Percentiles rank a stretch among this genome's conserved stretches.
Evolutionary conservation across 2,329 filamentous ascomycete genomes (phyloP).

Genomic region (Fusarium guadeloupense): DNA sequence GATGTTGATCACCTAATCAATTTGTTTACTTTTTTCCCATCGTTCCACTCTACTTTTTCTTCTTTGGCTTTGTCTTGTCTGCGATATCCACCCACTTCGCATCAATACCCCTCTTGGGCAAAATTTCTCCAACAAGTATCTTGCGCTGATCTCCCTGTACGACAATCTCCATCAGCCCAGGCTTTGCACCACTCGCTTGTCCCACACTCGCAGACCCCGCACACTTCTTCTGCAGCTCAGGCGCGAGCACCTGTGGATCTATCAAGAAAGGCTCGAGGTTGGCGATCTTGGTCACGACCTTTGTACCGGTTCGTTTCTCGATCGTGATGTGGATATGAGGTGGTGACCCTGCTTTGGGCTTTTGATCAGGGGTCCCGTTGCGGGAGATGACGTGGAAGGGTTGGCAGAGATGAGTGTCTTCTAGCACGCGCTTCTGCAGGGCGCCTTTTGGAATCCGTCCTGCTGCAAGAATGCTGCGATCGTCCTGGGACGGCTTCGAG

Average conservation of each 20-base stretch:
- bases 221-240: conserved; percentile 38
- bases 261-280: conserved; percentile 37
- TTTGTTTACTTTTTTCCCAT: too few relatives aligned
- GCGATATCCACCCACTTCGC: conserved; percentile 36
- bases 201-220: conserved; percentile 37
- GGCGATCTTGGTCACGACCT: conserved; percentile 37
- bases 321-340: conserved; percentile 33
- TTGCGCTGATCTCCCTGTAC: conserved; percentile 38
- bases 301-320: conserved; percentile 38
- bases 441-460: conserved; percentile 32
- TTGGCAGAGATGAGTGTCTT: conserved; percentile 33
- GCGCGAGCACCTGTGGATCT: conserved; percentile 34
- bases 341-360: conserved; percentile 31
- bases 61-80: conserved; percentile 36
- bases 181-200: conserved; percentile 34
- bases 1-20: too few relatives aligned
- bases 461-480: conserved; percentile 24
- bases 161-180: conserved; percentile 35
- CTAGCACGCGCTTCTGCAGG: conserved; percentile 32
- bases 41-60: conserved; percentile 29
- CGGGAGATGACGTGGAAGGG: conserved; percentile 33
- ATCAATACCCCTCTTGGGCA: conserved; percentile 25
- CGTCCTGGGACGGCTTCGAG: conserved; percentile 28
- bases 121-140: conserved; percentile 21
- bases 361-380: conserved; percentile 22